Evolutionary conservation across 1,284 basidiomycete species (phyloP), one percentile per base, ranked within the genome.

Genomic region (Gymnopus androsaceus): DNA sequence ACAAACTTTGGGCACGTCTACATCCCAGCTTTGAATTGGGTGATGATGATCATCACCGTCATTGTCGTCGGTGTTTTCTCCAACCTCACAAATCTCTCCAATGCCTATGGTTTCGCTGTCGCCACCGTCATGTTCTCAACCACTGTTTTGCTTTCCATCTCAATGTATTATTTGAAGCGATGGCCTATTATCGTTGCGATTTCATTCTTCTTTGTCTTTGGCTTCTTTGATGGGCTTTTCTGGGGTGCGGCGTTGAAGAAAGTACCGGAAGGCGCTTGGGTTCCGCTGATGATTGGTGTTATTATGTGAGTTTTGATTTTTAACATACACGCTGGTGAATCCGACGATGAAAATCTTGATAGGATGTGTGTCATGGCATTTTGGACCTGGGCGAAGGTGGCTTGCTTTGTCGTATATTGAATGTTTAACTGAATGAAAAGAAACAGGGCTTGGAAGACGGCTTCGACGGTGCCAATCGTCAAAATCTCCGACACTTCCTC

Each of bases 71-170:
- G 70, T 1, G 83, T 72, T 1, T 87, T 88, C 67, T 75, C 78
- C 19, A 76, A 80, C 56, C 67, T 79, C n/a, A 64, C 72, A 2
- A 71, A 76, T 4, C 64, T 85, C 51, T 78, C 79, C 7, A 78
- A 84, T 59, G 83, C 65, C 23, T 65, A 72, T 55, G 80, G 80
- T 3, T 85, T 86, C 64, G 80, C 83, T 0, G 84, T 87, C 4
- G 74, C 84, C 0, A 84, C 83, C 0, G 83, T 86, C 38, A 82
- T 87, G 79, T 75, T 87, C 51, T 74, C 80, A 4, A 87, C 85
- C 0, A 82, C 78, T 3, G 69, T 79, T 1, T 67, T 88, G 38
- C 69, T 88, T 30, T 69, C 81, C 0, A 66, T 87, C n/a, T 83
- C 84, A 50, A 85, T 85, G 59, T 70, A 67, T 30, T 81, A 76